A percentile compares a stretch with the other conserved stretches of the same genome.
These are phyloP conservation scores for Clitocybe nebularis DNA, from an alignment of 1,284 basidiomycete genomes.

Conservation along the genomic window DNA sequence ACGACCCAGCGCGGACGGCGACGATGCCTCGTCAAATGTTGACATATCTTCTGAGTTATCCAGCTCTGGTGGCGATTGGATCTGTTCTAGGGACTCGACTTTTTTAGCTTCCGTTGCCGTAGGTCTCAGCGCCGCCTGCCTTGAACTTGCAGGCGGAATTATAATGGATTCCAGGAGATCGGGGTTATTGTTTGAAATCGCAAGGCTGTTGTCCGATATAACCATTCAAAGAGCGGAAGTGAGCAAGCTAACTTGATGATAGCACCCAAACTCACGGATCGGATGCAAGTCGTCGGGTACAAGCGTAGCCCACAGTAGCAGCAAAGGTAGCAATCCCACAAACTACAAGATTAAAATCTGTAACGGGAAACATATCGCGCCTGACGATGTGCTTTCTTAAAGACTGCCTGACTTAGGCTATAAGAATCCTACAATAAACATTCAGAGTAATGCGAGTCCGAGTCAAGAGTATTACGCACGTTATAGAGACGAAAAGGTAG, in stretches of 20 bases:
- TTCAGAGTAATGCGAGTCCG: background rate
- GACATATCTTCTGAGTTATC: background rate
- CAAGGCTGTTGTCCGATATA: conserved; percentile 6
- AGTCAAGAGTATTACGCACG: conserved; percentile 1
- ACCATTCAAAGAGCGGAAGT: too few relatives aligned
- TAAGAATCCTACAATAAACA: background rate
- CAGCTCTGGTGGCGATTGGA: too few relatives aligned
- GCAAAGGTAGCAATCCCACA: conserved; percentile 55
- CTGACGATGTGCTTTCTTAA: background rate
- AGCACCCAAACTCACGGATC: conserved; percentile 23
- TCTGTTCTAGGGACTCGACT: too few relatives aligned
- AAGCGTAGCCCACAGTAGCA: conserved; percentile 54
- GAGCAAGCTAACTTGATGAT: too few relatives aligned
- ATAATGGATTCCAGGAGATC: conserved; percentile 2
- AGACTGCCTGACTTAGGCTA: background rate
- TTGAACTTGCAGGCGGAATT: background rate
- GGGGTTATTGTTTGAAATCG: conserved; percentile 4
- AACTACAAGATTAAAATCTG: conserved; percentile 46
- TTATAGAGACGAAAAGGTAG: background rate
- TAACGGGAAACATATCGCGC: conserved; percentile 30
- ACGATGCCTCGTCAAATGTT: background rate
- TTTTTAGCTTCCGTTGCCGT: background rate
- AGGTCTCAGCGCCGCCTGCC: background rate
- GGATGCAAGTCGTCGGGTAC: conserved; percentile 34
- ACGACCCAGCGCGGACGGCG: background rate